Percentiles rank a stretch among this genome's conserved stretches.
Conservation (phyloP, 768 basidiomycete species). For the Filobasidium wieringae region DNA sequence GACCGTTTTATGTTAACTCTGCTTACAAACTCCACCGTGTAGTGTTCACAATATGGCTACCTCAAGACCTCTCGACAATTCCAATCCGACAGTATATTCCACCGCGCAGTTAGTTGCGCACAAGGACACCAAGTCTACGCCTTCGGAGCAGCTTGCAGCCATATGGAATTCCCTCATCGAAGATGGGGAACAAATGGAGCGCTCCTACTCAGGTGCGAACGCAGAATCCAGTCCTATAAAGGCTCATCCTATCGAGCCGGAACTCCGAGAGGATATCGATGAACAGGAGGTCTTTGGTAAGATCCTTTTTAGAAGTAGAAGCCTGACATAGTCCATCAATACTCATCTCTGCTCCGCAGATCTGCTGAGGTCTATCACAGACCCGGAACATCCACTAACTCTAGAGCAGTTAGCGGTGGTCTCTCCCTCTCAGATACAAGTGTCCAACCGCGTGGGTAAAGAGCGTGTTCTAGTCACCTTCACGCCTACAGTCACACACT, state of each 20-base stretch:
- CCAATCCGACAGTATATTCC: constrained; percentile 72
- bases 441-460: constrained; percentile 42
- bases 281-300: constrained; percentile 84
- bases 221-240: too few relatives aligned
- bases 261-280: constrained; percentile 50
- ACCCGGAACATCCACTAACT: constrained; percentile 84
- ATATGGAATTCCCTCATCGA: too few relatives aligned
- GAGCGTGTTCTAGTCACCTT: constrained; percentile 77
- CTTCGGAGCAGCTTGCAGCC: too few relatives aligned
- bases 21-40: too few relatives aligned
- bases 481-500: constrained; percentile 95
- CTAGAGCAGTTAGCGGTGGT: constrained; percentile 94
- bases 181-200: too few relatives aligned
- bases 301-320: too few relatives aligned
- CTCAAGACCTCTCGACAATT: constrained; percentile 49
- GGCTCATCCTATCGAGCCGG: background rate
- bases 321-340: too few relatives aligned
- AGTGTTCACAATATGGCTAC: too few relatives aligned
- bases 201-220: too few relatives aligned
- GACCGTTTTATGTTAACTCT: too few relatives aligned
- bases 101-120: constrained; percentile 16
- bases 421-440: constrained; percentile 67
- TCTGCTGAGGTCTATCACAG: constrained; percentile 78
- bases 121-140: constrained; percentile 40
- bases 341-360: too few relatives aligned